Base-by-base conservation (phyloP, 306 rosid genomes). In the Acacia crassicarpa region DNA sequence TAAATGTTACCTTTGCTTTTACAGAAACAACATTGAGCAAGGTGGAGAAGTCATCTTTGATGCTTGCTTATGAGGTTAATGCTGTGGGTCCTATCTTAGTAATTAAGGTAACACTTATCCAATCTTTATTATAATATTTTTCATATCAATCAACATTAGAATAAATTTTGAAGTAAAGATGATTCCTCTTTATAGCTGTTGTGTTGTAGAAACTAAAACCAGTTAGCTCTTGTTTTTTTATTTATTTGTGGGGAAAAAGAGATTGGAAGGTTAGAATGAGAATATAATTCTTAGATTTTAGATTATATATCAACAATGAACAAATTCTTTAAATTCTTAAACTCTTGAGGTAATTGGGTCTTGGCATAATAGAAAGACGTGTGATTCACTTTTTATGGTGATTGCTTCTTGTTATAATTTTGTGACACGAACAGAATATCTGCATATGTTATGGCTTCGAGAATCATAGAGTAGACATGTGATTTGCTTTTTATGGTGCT, bases 51-150 rank as follows among this genome's bases (percentile, higher is more conserved):
- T 89, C 98, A 48, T 89, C 97, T 67, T 86, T 95, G 85, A 83
- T 93, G 86, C 90, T 87, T 78, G 85, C 99, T 10, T 95, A 91
- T 40, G 99, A 93, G 87, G 88, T 93, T 81, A 95, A 95, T 83
- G 95, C 99, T 4, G 94, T 91, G 6, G 99, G 99, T 84, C 99
- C 99, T 62, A 83, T 91, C 80, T 83, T 95, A 75, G 98, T 93
- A 84, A 90, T 91, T 86, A 95, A 95, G 99, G 99, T 95, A 88
- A 81, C 62, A 67, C 44, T 75, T 19, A 77, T 79, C 38, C 43
- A 53, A n/a, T 63, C 70, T 85, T 69, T 8, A 23, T 67, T 40
- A 27, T 46, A 6, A 6, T 27, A 82, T 22, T 79, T 61, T 33
- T 41, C 41, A 6, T 25, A 58, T 23, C 9, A 33, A 35, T 56